Conservation (phyloP, 2,329 filamentous ascomycete genomes). For the Microdochium trichocladiopsis region DNA sequence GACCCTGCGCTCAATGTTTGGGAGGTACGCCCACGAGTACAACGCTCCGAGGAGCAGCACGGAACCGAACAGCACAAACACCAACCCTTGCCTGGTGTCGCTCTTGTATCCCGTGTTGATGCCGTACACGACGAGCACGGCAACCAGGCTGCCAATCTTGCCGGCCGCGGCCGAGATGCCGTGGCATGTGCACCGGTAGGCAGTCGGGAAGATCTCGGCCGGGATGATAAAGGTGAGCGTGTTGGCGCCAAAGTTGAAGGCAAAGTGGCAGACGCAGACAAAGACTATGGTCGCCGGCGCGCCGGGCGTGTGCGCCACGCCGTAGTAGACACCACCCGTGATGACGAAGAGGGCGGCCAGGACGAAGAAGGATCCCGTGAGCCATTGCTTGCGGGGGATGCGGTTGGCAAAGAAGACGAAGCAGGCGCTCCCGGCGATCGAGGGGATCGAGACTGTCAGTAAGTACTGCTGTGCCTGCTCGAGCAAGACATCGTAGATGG, state of each 20-base stretch:
- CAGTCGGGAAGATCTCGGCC: constrained; percentile 58
- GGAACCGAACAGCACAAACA: constrained; percentile 42
- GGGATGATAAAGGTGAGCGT: constrained; percentile 58
- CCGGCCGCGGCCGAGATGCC: constrained; percentile 55
- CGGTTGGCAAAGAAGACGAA: constrained; percentile 41
- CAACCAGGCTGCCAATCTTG: constrained; percentile 36
- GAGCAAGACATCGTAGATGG: constrained; percentile 43
- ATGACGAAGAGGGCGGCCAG: constrained; percentile 38
- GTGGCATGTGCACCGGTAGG: constrained; percentile 55
- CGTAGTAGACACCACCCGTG: constrained; percentile 42
- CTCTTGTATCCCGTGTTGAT: constrained; percentile 37
- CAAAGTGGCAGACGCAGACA: constrained; percentile 45
- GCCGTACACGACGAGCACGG: constrained; percentile 24
- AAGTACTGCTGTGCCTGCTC: constrained; percentile 46
- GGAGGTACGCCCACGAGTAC: constrained; percentile 45
- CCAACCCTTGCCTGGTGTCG: constrained; percentile 35
- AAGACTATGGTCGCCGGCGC: constrained; percentile 40
- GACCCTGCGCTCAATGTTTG: constrained; percentile 35
- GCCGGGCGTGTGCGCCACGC: constrained; percentile 30
- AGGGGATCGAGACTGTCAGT: constrained; percentile 42
- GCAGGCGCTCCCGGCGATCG: constrained; percentile 40
- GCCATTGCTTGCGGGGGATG: constrained; percentile 38
- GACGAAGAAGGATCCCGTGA: constrained; percentile 40
- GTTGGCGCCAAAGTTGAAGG: constrained; percentile 54
- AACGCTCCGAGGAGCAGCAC: constrained; percentile 41